Percentiles rank a stretch among this genome's conserved stretches.
These are phyloP conservation scores for Kazachstania bromeliacearum DNA, from an alignment of 805 yeast genomes.

Conservation along the genomic window DNA sequence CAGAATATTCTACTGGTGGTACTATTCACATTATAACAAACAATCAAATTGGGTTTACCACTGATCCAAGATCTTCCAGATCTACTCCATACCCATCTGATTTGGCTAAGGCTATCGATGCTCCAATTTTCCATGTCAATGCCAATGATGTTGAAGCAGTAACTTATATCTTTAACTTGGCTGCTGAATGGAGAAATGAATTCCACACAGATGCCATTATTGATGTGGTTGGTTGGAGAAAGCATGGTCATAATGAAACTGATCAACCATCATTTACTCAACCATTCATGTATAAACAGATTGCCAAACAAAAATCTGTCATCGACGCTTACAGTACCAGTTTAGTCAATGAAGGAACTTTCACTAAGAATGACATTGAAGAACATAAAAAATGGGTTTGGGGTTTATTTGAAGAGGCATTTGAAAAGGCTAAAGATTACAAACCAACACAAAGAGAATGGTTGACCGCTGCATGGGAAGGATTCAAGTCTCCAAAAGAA, in stretches of 20 bases:
- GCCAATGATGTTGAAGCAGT: constrained; percentile 96
- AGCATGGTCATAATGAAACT: constrained; percentile 98
- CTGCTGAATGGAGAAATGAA: constrained; percentile 97
- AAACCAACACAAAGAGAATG: constrained; percentile 90
- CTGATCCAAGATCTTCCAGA: constrained; percentile 95
- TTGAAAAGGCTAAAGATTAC: constrained; percentile 79
- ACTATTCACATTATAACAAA: constrained; percentile 92
- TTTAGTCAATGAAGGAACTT: constrained; percentile 77
- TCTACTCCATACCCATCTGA: constrained; percentile 98
- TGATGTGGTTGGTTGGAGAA: constrained; percentile 97
- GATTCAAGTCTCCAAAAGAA: constrained; percentile 94
- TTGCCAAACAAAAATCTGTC: constrained; percentile 82
- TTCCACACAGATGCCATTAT: constrained; percentile 95
- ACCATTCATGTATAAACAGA: constrained; percentile 91
- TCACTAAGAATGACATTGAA: constrained; percentile 79
- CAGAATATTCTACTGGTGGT: constrained; percentile 97
- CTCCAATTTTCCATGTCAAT: constrained; percentile 98
- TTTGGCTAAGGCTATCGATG: constrained; percentile 90
- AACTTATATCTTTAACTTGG: constrained; percentile 84
- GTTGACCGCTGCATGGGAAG: constrained; percentile 99
- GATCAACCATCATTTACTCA: constrained; percentile 99
- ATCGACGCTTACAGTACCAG: constrained; percentile 76
- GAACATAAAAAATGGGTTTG: constrained; percentile 99
- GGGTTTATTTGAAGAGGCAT: constrained; percentile 85
- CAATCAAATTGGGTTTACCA: constrained; percentile 98